Evolutionary conservation across 1,284 basidiomycete species (phyloP), one percentile per base, ranked within the genome.

Genomic region (Grifola frondosa): DNA sequence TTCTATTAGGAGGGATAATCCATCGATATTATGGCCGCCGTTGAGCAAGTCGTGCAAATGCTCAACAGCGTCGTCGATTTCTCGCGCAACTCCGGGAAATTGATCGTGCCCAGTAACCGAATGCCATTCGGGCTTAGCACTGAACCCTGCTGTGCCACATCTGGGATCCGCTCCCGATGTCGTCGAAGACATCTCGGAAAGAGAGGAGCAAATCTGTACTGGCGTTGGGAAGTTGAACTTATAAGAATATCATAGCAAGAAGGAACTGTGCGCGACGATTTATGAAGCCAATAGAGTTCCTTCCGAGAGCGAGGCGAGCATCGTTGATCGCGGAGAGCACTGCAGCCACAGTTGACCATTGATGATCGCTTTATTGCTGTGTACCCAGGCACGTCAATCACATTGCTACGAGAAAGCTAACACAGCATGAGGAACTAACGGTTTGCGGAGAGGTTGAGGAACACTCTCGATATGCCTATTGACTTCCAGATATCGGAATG

Each of bases 281-380:
- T 42, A 84, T 64, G 63, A 82, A 84, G 0, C 80, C 81, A 6
- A 82, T 64, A 11, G 75, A 39, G 11, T n/a, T 47, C 49, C 70
- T 70, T 0, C 72, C 69, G 3, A 62, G 56, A 6, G 58, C n/a
- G 15, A 78, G 54, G 15, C 75, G 70, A 2, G 71, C 77, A 51
- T 86, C 82, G 53, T 86, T 86, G 42, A 86, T 63, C 49, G 84
- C 69, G 1, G 79, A 68, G 3, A 85, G 59, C 37, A 86, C 64
- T 2, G 66, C 73, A 12, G 77, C 71, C 25, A 48, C 46, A 22
- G 53, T 50, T 13, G 56, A 54, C 36, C n/a, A n/a, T n/a, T n/a
- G n/a, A n/a, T n/a, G n/a, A n/a, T n/a, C n/a, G n/a, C n/a, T n/a
- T n/a, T n/a, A n/a, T n/a, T n/a, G n/a, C n/a, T n/a, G n/a, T n/a